phyloP scores from a whole-genome alignment of 345 rosid species.

The Lumnitzera racemosa region DNA sequence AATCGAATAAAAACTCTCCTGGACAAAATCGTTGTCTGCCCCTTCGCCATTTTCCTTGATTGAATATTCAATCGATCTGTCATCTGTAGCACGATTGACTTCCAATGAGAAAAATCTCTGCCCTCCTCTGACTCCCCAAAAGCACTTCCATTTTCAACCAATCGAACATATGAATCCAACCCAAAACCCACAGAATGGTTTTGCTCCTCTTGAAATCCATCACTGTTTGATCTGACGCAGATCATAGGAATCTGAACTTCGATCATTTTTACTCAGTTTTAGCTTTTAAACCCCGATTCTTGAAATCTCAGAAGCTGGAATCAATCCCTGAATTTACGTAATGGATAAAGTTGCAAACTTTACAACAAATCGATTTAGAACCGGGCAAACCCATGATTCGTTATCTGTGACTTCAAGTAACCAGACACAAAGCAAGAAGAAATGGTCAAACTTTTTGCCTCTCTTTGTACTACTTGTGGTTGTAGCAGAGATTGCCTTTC shows the following conservation, averaged over 20 bases:
- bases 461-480: conserved; percentile 61
- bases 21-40: too few species aligned
- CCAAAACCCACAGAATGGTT: too few species aligned
- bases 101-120: conserved; percentile 6
- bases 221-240: too few species aligned
- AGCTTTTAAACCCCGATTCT: too few species aligned
- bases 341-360: conserved; percentile 38
- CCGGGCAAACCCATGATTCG: conserved; percentile 26
- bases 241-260: too few species aligned
- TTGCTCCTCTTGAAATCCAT: too few species aligned
- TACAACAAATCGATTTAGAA: conserved; percentile 44
- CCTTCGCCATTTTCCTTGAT: too few species aligned
- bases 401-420: conserved; percentile 22
- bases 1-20: too few species aligned
- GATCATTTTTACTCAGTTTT: too few species aligned
- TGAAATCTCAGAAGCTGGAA: too few species aligned
- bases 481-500: conserved; percentile 63
- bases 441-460: conserved; percentile 54
- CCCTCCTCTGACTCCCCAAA: background rate
- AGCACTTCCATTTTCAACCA: background rate
- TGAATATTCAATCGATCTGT: too few species aligned
- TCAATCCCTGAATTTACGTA: background rate
- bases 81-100: background rate
- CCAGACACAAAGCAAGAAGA: conserved; percentile 37
- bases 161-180: background rate